Evolutionary conservation across 129 eudicot genomes (phyloP).

Genomic region (Glebionis coronaria): DNA sequence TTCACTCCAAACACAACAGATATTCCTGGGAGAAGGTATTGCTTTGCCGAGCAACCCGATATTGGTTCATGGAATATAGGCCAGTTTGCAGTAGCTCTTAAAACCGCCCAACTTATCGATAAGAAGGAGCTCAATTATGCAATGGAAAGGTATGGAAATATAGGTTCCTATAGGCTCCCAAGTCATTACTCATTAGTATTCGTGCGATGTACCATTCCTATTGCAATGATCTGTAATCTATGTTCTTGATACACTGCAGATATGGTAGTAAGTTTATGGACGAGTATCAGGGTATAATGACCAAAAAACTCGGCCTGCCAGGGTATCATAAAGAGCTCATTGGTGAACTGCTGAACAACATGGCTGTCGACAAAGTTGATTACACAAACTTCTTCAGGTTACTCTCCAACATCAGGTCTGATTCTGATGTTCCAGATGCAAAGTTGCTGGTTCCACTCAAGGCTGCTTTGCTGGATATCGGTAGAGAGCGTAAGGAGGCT

Average conservation of each 20-base stretch:
- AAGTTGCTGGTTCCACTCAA: slow-evolving; percentile 68
- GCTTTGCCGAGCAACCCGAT: slow-evolving; percentile 98
- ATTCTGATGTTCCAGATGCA: slow-evolving; percentile 52
- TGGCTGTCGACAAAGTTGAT: slow-evolving; percentile 98
- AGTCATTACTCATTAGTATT: too few relatives aligned
- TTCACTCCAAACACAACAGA: slow-evolving; percentile 94
- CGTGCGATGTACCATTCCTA: background rate
- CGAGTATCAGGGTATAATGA: slow-evolving; percentile 87
- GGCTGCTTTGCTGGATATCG: slow-evolving; percentile 83
- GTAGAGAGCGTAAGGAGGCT: slow-evolving; percentile 88
- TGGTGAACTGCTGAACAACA: slow-evolving; percentile 71
- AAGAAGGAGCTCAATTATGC: slow-evolving; percentile 77
- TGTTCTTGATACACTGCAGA: slow-evolving; percentile 37
- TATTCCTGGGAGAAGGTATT: slow-evolving; percentile 92
- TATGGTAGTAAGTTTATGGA: slow-evolving; percentile 94
- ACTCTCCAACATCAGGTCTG: slow-evolving; percentile 70
- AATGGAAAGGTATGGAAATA: slow-evolving; percentile 65
- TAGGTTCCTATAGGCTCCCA: too few relatives aligned
- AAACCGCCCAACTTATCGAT: slow-evolving; percentile 63
- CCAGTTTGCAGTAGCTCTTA: slow-evolving; percentile 69
- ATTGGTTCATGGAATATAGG: slow-evolving; percentile 89
- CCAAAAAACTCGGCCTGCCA: slow-evolving; percentile 70
- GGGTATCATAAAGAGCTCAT: slow-evolving; percentile 79
- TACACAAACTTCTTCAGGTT: slow-evolving; percentile 91
- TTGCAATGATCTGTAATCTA: background rate